Evolutionary conservation across 495 filamentous ascomycete species (phyloP), one percentile per base, ranked within the genome.

Genomic region (Penicillium coffeae): DNA sequence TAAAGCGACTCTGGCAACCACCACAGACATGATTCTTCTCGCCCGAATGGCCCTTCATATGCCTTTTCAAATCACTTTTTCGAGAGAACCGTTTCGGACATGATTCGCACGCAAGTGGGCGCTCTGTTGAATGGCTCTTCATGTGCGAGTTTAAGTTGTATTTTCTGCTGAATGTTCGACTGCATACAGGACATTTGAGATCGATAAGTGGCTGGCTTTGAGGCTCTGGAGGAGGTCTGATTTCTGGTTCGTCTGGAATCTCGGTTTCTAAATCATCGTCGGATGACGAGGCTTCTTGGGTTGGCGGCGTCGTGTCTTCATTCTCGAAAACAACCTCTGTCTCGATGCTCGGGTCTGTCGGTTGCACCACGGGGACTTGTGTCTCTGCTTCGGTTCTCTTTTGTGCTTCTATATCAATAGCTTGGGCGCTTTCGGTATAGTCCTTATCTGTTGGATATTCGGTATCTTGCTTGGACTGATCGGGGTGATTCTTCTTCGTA

Each of bases 371-470:
- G 19, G 33, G 19, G 9, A 35, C n/a, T n/a, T n/a, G n/a, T n/a
- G 32, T 3, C 14, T 38, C 21, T 25, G 33, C 18, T 25, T 15
- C 12, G 20, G 13, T 14, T 16, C 32, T 8, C 10, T 25, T 8
- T 5, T 46, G n/a, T n/a, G n/a, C n/a, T n/a, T 9, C 27, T 37
- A 19, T 12, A 14, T 8, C 15, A 21, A 3, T 21, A 20, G 30
- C 30, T 46, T n/a, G 13, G 14, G 15, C 37, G 36, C 36, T 38
- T 18, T 8, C 16, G 8, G 35, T 18, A n/a, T 36, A 36, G 12
- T 46, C 43, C 12, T 37, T 21, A 15, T 38, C 43, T 4, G 43
- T 46, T 2, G 43, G 43, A 25, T 36, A 46, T 9, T 46, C 21
- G 10, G 14, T 13, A 21, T 21, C 19, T 13, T 14, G 32, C 2